A percentile compares a stretch with the other conserved stretches of the same genome.
These are phyloP conservation scores for Candida sphagnicola DNA, from an alignment of 805 yeast species.

Conservation along the genomic window DNA sequence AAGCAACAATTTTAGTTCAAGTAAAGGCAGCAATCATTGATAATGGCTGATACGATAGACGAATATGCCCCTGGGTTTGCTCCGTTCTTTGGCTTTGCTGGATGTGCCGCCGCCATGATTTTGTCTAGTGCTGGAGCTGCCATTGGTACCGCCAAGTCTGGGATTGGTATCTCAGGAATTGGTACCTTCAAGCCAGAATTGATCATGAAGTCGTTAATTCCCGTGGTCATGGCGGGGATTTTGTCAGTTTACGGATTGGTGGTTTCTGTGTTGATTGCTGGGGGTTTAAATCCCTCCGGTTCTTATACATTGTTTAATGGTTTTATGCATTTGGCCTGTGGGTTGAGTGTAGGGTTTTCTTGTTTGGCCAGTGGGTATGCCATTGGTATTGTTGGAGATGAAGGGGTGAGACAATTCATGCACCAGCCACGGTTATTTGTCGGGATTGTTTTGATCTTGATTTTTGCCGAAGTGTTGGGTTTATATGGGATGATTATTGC, in stretches of 20 bases:
- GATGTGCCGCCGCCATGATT: constrained; percentile 90
- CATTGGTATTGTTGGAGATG: constrained; percentile 91
- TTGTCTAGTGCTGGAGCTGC: constrained; percentile 97
- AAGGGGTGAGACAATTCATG: constrained; percentile 84
- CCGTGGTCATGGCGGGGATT: constrained; percentile 98
- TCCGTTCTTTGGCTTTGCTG: constrained; percentile 97
- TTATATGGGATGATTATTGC: constrained; percentile 94
- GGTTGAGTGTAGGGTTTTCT: constrained; percentile 92
- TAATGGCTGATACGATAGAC: constrained; percentile 21
- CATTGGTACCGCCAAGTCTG: constrained; percentile 96
- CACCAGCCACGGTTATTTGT: constrained; percentile 86
- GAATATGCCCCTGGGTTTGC: constrained; percentile 89
- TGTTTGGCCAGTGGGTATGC: constrained; percentile 97
- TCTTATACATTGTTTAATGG: constrained; percentile 89
- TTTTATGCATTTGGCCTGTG: constrained; percentile 97
- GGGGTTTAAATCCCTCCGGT: constrained; percentile 73
- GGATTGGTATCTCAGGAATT: constrained; percentile 96
- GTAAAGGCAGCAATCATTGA: too few relatives aligned
- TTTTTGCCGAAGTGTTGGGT: constrained; percentile 89
- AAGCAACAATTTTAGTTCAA: too few relatives aligned
- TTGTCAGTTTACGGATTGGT: constrained; percentile 95
- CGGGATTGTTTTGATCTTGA: constrained; percentile 83
- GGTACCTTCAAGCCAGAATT: constrained; percentile 97
- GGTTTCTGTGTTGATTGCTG: constrained; percentile 93
- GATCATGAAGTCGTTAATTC: constrained; percentile 92